Base-by-base conservation (phyloP, 805 yeast species). In the Hanseniaspora mollemarum region DNA sequence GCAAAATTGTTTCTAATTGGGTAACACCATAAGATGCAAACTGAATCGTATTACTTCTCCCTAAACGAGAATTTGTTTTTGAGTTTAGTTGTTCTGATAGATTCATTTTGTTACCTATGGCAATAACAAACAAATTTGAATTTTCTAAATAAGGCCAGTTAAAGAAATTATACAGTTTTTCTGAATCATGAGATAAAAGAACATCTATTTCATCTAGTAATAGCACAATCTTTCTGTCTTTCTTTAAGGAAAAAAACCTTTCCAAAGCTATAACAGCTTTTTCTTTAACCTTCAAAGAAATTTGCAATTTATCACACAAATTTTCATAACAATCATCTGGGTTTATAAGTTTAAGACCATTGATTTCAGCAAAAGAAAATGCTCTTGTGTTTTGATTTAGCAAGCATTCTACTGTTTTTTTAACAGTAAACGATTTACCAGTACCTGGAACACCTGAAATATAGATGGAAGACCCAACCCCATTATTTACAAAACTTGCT, bases 381-480 rank as follows among this genome's bases (percentile, higher is more conserved):
- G 65, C 66, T 13, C 64, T 69, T n/a, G 60, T 59, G 9, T 63
- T 59, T n/a, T 67, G 66, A 15, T 64, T 60, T 40, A 74, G 72
- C 32, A 92, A 65, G 58, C 83, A 87, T 31, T 77, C 73, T 24
- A 92, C 74, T 0, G 84, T 96, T 59, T 87, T 95, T 50, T 95
- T 68, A 2, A 90, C 80, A 0, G 97, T 90, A 3, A 94, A 92
- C 0, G 98, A 90, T 62, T 92, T 92, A 12, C 98, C 98, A 1
- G 94, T 90, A 8, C 99, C 99, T 0, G 99, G 98, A 0, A 96
- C 87, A 3, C 99, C 99, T 64, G 95, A 86, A 10, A 92, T 79
- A 61, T 88, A 92, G 5, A 92, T 66, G 56, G 95, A 86, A 7
- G 88, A 75, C 0, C 97, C 96, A 1, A 82, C 74, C 38, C 76